Base-by-base conservation (phyloP, 1,139 yeast species). In the Suhomyces guaymorum region DNA sequence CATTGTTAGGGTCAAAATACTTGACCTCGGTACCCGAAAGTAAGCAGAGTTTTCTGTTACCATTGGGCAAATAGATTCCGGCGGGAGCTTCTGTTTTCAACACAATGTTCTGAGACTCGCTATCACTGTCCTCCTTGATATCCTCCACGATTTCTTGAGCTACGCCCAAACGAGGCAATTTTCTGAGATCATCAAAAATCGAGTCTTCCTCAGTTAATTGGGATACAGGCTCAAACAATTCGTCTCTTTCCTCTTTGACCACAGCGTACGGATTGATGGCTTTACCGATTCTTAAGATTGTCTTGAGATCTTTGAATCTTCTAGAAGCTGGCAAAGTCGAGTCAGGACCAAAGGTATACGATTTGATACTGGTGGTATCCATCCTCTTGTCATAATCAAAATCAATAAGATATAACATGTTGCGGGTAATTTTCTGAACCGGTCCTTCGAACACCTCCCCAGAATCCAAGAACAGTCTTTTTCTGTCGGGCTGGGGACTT, bases 1-100 rank as follows among this genome's bases (percentile, higher is more conserved):
- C 95, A 24, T 84, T 80, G 27, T 78, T 73, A 0, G 97, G 97
- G 63, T 90, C 97, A 47, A 86, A 82, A 59, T 87, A 90, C 53
- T 80, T 75, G 23, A 94, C 95, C 37, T 82, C 83, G 29, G 75
- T 74, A 10, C 95, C 95, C 3, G 89, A 80, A 28, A 88, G 78
- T 28, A 86, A 73, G 63, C 97, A 90, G 39, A 70, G 66, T 57
- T 78, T 78, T 59, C 80, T 82, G 41, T 70, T 67, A 18, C 87
- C 88, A 55, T 78, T 81, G n/a, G 87, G 83, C 38, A 82, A 63
- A 47, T 80, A 77, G 24, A 82, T 78, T 24, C 87, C 94, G n/a
- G 78, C 70, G 8, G 87, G 92, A 5, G 86, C 87, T 51, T 78
- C 77, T 3, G 90, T 80, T 32, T 66, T 70, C 38, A 82, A 66